A percentile compares a stretch with the other conserved stretches of the same genome.
These are phyloP conservation scores for Dothidotthia symphoricarpi DNA, from an alignment of 2,329 filamentous ascomycete species.

Conservation along the genomic window DNA sequence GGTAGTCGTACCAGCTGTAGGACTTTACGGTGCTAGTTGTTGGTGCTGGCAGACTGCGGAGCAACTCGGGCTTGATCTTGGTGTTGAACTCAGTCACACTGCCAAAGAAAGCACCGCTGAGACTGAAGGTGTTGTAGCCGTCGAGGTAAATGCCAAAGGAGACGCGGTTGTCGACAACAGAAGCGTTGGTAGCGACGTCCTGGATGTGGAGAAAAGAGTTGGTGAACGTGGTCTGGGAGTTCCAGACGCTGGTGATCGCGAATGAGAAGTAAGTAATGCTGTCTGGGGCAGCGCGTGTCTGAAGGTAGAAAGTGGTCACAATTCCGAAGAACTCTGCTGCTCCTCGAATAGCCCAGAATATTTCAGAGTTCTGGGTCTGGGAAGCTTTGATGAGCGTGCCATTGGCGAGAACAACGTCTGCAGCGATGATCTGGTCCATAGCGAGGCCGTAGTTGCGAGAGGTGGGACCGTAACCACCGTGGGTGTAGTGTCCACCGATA, in stretches of 20 bases:
- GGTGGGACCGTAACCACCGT: slow-evolving; percentile 39
- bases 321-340: slow-evolving; percentile 46
- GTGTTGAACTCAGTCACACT: slow-evolving; percentile 38
- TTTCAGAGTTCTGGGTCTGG: slow-evolving; percentile 33
- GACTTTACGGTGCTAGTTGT: slow-evolving; percentile 21
- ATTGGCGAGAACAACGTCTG: slow-evolving; percentile 42
- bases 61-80: slow-evolving; percentile 41
- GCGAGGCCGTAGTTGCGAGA: slow-evolving; percentile 39
- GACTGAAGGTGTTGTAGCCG: slow-evolving; percentile 30
- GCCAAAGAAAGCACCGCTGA: slow-evolving; percentile 46
- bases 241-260: slow-evolving; percentile 24
- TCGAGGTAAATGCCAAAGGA: slow-evolving; percentile 47
- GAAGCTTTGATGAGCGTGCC: slow-evolving; percentile 42
- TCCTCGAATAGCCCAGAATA: slow-evolving; percentile 46
- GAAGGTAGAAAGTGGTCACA: slow-evolving; percentile 40
- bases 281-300: slow-evolving; percentile 29
- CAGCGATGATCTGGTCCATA: slow-evolving; percentile 36
- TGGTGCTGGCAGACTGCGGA: slow-evolving; percentile 37
- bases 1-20: slow-evolving; percentile 40
- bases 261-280: slow-evolving; percentile 33
- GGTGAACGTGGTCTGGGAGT: slow-evolving; percentile 33
- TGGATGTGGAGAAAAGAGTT: slow-evolving; percentile 45
- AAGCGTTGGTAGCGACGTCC: slow-evolving; percentile 41
- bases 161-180: slow-evolving; percentile 44
- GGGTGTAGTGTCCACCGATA: slow-evolving; percentile 40